phyloP scores from a whole-genome alignment of 371 early-diverging fungal species.

The Batkoa obscura region DNA sequence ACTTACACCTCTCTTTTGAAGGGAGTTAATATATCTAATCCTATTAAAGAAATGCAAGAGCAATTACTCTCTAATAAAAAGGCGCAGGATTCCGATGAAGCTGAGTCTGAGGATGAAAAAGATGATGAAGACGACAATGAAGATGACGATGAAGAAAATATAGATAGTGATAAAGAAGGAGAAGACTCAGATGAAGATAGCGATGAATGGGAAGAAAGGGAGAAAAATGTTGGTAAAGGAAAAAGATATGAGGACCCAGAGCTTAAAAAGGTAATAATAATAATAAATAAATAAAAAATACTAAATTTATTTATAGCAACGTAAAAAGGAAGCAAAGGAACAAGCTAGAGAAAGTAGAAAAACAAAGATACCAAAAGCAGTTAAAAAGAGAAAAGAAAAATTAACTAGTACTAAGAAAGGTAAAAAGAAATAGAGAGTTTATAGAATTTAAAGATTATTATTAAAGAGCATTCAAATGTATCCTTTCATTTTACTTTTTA shows the following conservation, averaged over 20 bases:
- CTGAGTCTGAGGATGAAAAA: not conserved
- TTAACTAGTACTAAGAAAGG: constrained; percentile 1
- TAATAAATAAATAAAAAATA: not conserved
- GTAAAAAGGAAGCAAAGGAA: constrained; percentile 72
- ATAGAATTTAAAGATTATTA: no score
- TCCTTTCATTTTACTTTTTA: no score
- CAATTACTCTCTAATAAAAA: not conserved
- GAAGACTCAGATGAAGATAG: constrained; percentile 17
- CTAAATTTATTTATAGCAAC: constrained; percentile 15
- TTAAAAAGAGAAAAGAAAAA: constrained; percentile 79
- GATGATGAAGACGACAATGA: constrained; percentile 5
- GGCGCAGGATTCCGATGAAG: not conserved
- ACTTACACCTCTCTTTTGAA: constrained; percentile 2
- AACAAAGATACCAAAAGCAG: constrained; percentile 83
- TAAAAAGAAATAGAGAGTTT: not conserved
- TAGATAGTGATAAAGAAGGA: constrained; percentile 11
- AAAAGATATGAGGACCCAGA: constrained; percentile 74
- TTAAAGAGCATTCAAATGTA: no score
- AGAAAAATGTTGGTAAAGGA: constrained; percentile 22
- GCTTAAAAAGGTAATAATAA: constrained; percentile 36
- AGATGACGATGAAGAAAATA: constrained; percentile 8
- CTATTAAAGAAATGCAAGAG: not conserved
- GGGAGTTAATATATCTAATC: not conserved
- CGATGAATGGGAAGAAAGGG: constrained; percentile 20
- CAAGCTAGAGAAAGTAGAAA: constrained; percentile 78